Evolutionary conservation across 2,329 filamentous ascomycete species (phyloP), one percentile per base, ranked within the genome.

Genomic region (Podosphaera fusca): DNA sequence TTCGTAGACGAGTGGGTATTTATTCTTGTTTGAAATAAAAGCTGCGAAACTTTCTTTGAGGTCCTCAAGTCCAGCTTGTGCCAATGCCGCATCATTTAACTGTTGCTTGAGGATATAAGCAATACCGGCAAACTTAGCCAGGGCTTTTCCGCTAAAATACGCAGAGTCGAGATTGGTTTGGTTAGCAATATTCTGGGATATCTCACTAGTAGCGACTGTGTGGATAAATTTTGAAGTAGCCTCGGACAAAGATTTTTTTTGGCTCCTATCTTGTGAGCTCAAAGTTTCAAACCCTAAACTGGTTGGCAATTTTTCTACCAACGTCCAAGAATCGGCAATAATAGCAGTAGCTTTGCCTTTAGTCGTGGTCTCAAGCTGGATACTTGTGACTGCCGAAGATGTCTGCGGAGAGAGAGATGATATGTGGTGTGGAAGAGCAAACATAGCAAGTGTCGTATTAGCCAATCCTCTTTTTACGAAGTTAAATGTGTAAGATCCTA

Each of bases 101-200:
- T 90, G 69, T 61, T 84, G 76, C 59, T 80, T 73, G 47, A 81
- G 73, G 0, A 80, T 77, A 63, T 84, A 82, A 45, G 86, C 70
- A 34, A 89, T 72, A 14, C 73, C 73, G 0, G 84, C 85, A 68
- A 87, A 89, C 67, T 90, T 90, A 60, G 81, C 83, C 21, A 92
- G 70, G 0, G 80, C 79, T 74, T 90, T 96, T 63, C 92, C 92
- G 63, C 85, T 85, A 69, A 84, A 95, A 69, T 96, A 96, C 80
- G 95, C 89, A 42, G 87, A 94, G 66, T 90, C 78, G 40, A 86
- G 72, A 61, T 92, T 79, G 4, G 80, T 80, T 65, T 92, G 82
- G 0, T 72, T 71, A n/a, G 73, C 69, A 69, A 95, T 86, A 66
- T 88, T 76, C 69, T 92, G 82, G 0, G 78, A 76, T 0, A 94